Evolutionary conservation across 179 eudicot genomes (phyloP).

Genomic region (Gypsophila paniculata): DNA sequence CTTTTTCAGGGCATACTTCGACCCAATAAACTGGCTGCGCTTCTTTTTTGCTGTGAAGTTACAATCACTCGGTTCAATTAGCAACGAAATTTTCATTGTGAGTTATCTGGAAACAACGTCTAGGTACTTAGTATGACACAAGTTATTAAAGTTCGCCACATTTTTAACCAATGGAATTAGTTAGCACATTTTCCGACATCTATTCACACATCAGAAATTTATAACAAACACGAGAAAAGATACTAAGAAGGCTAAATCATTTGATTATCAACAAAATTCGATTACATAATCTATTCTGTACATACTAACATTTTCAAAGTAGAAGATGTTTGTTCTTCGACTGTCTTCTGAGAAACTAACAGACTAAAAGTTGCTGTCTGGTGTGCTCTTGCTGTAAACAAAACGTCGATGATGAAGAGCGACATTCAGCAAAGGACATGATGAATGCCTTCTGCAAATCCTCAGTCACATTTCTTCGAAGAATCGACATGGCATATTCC

Average conservation of each 20-base stretch:
- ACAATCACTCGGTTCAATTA: too few relatives aligned
- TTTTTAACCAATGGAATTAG: too few relatives aligned
- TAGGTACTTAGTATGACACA: too few relatives aligned
- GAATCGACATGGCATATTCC: conserved; percentile 18
- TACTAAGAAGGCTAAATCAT: not conserved
- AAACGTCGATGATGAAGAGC: not conserved
- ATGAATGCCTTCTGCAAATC: conserved; percentile 22
- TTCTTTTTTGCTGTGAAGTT: too few relatives aligned
- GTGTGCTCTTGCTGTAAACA: conserved; percentile 11
- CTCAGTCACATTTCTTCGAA: conserved; percentile 6
- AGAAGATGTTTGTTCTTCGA: not conserved
- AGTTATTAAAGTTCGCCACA: too few relatives aligned
- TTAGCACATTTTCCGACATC: too few relatives aligned
- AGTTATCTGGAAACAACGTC: too few relatives aligned
- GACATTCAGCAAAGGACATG: conserved; percentile 14
- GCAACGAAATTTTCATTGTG: too few relatives aligned
- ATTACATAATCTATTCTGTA: not conserved
- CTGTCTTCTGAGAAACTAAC: not conserved
- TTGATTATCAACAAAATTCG: not conserved
- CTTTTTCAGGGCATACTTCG: too few relatives aligned
- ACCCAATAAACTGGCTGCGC: too few relatives aligned
- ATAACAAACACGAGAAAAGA: not conserved
- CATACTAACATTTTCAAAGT: not conserved
- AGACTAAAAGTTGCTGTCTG: conserved; percentile 7
- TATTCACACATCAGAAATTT: too few relatives aligned